phyloP scores from a whole-genome alignment of 768 basidiomycete species.

The Rhodotorula toruloides region DNA sequence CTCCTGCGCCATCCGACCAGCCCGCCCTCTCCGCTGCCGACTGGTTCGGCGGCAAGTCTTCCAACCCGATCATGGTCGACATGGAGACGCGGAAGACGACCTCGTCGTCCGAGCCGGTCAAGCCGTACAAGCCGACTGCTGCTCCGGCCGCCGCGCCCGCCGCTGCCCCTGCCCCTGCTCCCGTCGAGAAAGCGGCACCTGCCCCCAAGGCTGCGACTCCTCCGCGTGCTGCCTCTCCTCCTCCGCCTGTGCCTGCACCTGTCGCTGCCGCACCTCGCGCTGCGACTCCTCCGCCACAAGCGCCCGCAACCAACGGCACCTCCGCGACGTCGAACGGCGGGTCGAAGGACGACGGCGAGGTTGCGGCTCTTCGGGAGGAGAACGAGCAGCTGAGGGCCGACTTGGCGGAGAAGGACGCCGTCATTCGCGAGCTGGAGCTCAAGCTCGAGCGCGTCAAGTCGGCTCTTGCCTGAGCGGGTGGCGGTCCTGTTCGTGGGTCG shows the following conservation, averaged over 20 bases:
- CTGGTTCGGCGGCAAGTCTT: constrained; percentile 76
- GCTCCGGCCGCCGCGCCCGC: constrained; percentile 39
- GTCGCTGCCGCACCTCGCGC: constrained; percentile 21
- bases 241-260: constrained; percentile 19
- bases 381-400: constrained; percentile 61
- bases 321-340: constrained; percentile 4
- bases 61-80: constrained; percentile 65
- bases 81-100: constrained; percentile 35
- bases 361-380: constrained; percentile 52
- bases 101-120: constrained; percentile 45
- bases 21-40: constrained; percentile 74
- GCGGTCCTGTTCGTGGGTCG: too few species aligned
- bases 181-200: constrained; percentile 32
- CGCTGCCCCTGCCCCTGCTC: not conserved
- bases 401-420: constrained; percentile 70
- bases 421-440: constrained; percentile 75
- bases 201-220: constrained; percentile 25
- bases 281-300: constrained; percentile 34
- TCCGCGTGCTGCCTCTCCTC: constrained; percentile 40
- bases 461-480: constrained; percentile 3
- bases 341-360: constrained; percentile 8
- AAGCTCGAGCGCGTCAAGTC: constrained; percentile 34
- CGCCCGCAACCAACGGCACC: not conserved
- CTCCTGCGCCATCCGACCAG: constrained; percentile 76
- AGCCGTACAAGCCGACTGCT: constrained; percentile 42